Evolutionary conservation across 176 grass and related monocot genomes (phyloP), one percentile per base, ranked within the genome.

Genomic region (Triticum monococcum): DNA sequence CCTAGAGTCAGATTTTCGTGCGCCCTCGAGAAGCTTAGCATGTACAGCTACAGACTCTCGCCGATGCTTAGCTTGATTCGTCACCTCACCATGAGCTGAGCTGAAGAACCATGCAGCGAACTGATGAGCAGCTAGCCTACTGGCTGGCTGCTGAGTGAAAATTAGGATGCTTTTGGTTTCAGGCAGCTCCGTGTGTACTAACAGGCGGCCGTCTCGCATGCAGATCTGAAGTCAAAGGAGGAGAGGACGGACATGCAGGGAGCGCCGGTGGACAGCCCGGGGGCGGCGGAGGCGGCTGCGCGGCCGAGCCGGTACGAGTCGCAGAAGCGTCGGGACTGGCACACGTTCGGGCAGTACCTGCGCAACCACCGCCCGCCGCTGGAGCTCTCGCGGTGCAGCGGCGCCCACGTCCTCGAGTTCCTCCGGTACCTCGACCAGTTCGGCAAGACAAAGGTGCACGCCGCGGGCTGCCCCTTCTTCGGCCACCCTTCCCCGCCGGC

Each of bases 321-420:
- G 76, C 93, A 95, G 90, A 95, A 95, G 86, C 88, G 93, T 2
- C 93, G 93, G 7, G 93, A 95, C 90, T 95, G 93, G 93, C 89
- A 95, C 88, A 95, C 93, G 5, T 95, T 95, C 81, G 83, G 90
- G 45, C 93, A 95, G 90, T 95, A 95, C 76, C 86, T 95, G n/a
- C 88, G 88, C 36, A 95, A 95, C 88, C 93, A 92, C 80, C 93
- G 93, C 5, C 93, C 93, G 83, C 93, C 93, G 71, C 88, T 95
- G 71, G 88, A 88, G 86, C 90, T 95, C 11, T 12, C 80, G 2
- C 93, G 93, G 8, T 95, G 93, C 93, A 95, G 93, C 88, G 93
- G 93, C 46, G 93, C 93, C 3, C 90, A 95, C 83, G 93, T 95
- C 35, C 90, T 95, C 0, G 93, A 92, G 80, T 95, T 95, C 90